Conservation (phyloP, 2,329 filamentous ascomycete genomes). For the Fusarium odoratissimum region DNA sequence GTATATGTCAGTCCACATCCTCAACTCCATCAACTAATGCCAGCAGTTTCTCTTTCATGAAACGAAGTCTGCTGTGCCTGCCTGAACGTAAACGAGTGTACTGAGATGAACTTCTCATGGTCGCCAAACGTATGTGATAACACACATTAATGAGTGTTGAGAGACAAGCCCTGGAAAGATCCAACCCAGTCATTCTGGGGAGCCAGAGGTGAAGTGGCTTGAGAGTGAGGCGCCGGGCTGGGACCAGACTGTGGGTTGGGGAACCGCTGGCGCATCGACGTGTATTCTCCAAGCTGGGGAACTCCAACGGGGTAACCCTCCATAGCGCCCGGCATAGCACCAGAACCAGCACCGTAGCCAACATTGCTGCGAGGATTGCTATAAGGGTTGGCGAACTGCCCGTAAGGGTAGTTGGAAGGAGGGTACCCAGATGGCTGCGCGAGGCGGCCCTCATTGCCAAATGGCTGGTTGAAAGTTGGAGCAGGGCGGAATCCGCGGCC, state of each 20-base stretch:
- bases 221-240: constrained; percentile 50
- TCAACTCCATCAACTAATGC: constrained; percentile 12
- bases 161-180: constrained; percentile 77
- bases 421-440: constrained; percentile 52
- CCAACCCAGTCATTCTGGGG: constrained; percentile 70
- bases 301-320: constrained; percentile 48
- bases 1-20: constrained; percentile 17
- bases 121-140: constrained; percentile 14
- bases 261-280: constrained; percentile 60
- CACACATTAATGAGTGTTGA: constrained; percentile 67
- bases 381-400: constrained; percentile 47
- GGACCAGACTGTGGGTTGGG: constrained; percentile 54
- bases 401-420: constrained; percentile 52
- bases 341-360: constrained; percentile 46
- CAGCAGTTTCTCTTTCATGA: constrained; percentile 17
- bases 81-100: constrained; percentile 10
- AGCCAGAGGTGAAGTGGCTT: constrained; percentile 56
- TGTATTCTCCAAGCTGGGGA: constrained; percentile 57
- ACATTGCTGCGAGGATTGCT: constrained; percentile 48
- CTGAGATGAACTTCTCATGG: constrained; percentile 10
- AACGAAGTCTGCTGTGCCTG: neutral
- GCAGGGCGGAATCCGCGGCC: constrained; percentile 55
- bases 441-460: constrained; percentile 56
- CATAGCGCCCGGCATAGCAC: constrained; percentile 44
- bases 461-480: constrained; percentile 56